Evolutionary conservation across 768 basidiomycete genomes (phyloP), one percentile per base, ranked within the genome.

Genomic region (Tremella fuciformis): DNA sequence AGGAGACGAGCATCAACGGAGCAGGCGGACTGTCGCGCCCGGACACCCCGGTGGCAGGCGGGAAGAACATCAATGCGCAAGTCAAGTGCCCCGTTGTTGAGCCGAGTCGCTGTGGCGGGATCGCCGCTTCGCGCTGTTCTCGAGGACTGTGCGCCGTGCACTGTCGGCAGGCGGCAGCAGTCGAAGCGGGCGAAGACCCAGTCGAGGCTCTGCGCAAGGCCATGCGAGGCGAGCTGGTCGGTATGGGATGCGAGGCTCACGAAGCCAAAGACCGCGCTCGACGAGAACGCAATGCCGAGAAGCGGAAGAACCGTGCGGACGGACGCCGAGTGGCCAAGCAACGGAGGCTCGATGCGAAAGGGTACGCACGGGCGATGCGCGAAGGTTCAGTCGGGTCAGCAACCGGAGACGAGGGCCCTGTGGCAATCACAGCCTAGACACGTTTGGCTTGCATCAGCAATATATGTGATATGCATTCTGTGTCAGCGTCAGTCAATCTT

Each of bases 241-340:
- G 74, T 7, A 57, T 60, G 29, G 76, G 73, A 13, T 78, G 78
- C 53, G 73, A 77, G 39, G 63, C 62, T 16, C 78, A 79, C 55
- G 75, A 77, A 59, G 70, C 55, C 25, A 79, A 76, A 62, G 71
- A 63, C n/a, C 52, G 58, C 16, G 70, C 70, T 41, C 66, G 71
- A 44, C 66, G 64, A 41, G 74, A 71, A 40, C 52, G 71, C 29
- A 57, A 56, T 62, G 62, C 50, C 3, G 61, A 65, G 58, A 69
- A 74, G 65, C 62, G 63, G 60, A 63, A 70, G 63, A 56, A 60
- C 22, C 64, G 57, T 51, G 48, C n/a, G 25, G 62, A 68, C 41
- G 62, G 52, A 13, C 67, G 57, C 22, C 26, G 60, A 39, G 55
- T 24, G 18, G 40, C 15, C 11, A 69, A 67, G 54, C 38, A 15